Evolutionary conservation across 177 flowering plant genomes (phyloP).

Genomic region (Viscum album): DNA sequence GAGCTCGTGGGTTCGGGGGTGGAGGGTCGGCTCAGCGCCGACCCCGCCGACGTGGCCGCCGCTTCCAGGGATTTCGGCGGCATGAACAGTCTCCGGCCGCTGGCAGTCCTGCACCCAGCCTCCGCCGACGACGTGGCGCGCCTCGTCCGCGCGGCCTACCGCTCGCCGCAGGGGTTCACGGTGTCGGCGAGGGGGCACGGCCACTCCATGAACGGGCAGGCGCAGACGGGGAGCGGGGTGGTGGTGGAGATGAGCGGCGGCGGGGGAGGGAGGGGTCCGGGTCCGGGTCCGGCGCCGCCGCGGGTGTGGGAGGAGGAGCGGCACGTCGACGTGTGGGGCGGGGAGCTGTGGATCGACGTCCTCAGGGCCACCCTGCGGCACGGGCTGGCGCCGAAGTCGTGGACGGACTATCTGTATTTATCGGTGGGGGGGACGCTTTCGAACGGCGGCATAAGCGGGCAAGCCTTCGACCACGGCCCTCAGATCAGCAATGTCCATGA

Average conservation of each 20-base stretch:
- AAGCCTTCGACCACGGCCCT: background rate
- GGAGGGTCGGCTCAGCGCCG: constrained; percentile 45
- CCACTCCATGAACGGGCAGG: constrained; percentile 90
- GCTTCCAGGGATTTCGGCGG: constrained; percentile 71
- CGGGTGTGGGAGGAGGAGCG: constrained; percentile 21
- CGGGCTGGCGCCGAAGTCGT: background rate
- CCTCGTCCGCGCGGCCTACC: constrained; percentile 38
- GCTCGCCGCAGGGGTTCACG: constrained; percentile 25
- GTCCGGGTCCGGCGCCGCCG: constrained; percentile 19
- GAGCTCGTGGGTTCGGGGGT: constrained; percentile 31
- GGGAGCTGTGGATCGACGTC: background rate
- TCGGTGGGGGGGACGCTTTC: background rate
- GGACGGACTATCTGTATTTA: background rate
- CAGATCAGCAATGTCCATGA: background rate
- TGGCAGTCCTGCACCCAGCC: constrained; percentile 54
- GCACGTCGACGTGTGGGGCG: background rate
- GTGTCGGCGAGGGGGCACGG: constrained; percentile 89
- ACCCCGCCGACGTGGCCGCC: constrained; percentile 28
- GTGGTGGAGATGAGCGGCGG: constrained; percentile 59
- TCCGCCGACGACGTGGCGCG: constrained; percentile 45
- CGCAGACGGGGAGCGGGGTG: constrained; percentile 38
- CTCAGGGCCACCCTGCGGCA: background rate
- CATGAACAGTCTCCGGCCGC: constrained; percentile 31
- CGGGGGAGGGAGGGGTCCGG: background rate
- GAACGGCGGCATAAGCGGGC: background rate